Base-by-base conservation (phyloP, 495 filamentous ascomycete genomes). In the Aspergillus ellipticus region DNA sequence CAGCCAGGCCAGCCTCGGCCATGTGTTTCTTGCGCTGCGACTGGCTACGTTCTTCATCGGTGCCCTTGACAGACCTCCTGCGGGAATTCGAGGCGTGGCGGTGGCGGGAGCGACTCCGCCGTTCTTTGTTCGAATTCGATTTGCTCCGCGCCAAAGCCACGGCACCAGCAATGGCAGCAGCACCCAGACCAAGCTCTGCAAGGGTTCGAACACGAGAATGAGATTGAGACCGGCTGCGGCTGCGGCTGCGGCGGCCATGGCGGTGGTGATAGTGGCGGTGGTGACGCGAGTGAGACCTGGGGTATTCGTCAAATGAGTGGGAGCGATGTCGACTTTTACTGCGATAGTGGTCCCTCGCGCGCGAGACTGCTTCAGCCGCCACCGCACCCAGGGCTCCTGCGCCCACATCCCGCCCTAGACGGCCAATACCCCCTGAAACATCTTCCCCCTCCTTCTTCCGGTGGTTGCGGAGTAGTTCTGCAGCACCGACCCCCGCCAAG, bases 351-450 rank as follows among this genome's bases (percentile, higher is more conserved):
- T 85, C 88, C 59, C 85, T 80, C 10, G 84, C 85, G 53, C 90
- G 85, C n/a, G 83, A 82, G 19, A 86, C 75, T 15, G 82, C 87
- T 73, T 94, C 88, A 26, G 90, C 89, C 42, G 89, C 91, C 20
- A 92, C 75, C 13, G 89, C 92, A 54, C 92, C 92, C 17, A 94
- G 70, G 21, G 88, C 89, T 52, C 88, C 90, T 29, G 89, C 90
- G 26, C 88, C 90, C 24, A 92, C 66, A 41, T 88, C 85, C 62
- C 87, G 85, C n/a, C 85, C 80, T n/a, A 85, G 78, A 55, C 85
- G 83, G 60, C 86, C 78, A 33, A 85, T 71, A 0, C 76, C 78
- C 48, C 78, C 69, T 49, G 82, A 80, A 17, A 82, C 81, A 6
- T 84, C 77, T 20, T 79, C 75, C 16, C 84, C 84, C 37, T 83